Conservation (phyloP, 2,329 filamentous ascomycete species). For the Fusarium abutilonis region DNA sequence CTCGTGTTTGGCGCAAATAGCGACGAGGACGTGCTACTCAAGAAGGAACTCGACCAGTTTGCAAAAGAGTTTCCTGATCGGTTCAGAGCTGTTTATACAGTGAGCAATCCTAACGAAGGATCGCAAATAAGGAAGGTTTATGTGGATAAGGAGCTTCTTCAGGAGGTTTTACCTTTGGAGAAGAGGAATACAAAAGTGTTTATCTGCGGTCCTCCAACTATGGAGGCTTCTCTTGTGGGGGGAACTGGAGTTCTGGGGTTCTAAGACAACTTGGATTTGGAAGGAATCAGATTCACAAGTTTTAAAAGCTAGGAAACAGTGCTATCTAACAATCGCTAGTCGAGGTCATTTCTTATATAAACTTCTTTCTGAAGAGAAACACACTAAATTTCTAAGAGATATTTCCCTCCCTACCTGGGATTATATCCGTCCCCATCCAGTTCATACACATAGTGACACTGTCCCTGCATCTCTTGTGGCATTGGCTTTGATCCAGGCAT, state of each 20-base stretch:
- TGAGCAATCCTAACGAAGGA: slow-evolving; percentile 58
- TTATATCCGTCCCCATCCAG: slow-evolving; percentile 5
- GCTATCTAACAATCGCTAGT: no score
- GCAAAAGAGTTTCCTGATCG: slow-evolving; percentile 62
- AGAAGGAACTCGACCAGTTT: slow-evolving; percentile 65
- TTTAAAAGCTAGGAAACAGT: slow-evolving; percentile 49
- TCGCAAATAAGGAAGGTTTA: slow-evolving; percentile 63
- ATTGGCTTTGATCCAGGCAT: not conserved
- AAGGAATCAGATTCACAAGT: slow-evolving; percentile 67
- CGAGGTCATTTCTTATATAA: no score
- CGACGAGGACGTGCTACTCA: slow-evolving; percentile 67
- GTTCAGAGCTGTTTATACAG: slow-evolving; percentile 67
- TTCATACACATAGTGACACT: slow-evolving; percentile 21
- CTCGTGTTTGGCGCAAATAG: slow-evolving; percentile 74
- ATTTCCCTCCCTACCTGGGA: not conserved
- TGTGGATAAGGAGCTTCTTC: slow-evolving; percentile 66
- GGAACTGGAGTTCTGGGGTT: slow-evolving; percentile 57
- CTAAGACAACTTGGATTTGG: slow-evolving; percentile 66
- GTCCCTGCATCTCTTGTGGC: not conserved
- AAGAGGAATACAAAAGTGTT: slow-evolving; percentile 66
- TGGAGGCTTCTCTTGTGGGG: slow-evolving; percentile 68
- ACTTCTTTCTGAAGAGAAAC: no score
- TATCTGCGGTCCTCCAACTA: slow-evolving; percentile 73
- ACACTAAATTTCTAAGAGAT: no score
- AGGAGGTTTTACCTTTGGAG: slow-evolving; percentile 55